Evolutionary conservation across 2,329 filamentous ascomycete genomes (phyloP), one percentile per base, ranked within the genome.

Genomic region (Neopestalotiopsis sp.): DNA sequence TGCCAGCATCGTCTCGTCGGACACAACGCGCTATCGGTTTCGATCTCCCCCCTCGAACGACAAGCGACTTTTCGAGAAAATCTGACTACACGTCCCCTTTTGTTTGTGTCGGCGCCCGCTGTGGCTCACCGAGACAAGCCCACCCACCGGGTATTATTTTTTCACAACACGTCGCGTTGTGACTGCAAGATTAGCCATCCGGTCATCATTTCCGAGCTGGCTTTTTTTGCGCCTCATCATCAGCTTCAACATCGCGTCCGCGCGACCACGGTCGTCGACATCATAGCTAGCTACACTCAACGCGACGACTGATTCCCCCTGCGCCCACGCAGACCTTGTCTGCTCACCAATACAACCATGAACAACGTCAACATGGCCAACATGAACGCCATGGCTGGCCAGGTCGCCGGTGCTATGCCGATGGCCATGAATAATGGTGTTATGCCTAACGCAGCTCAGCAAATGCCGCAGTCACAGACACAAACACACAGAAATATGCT

Each of bases 301-400:
- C 61, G 57, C 40, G 64, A 66, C 40, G 64, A 66, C 63, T 58
- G 57, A 65, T 67, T 57, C 45, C n/a, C 12, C 20, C 24, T 53
- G 57, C 24, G 64, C 38, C 40, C 28, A 42, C 62, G 78, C 81
- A 81, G 81, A 80, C 79, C 69, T 69, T 71, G 77, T 83, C 82
- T 83, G 81, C 76, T 80, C 74, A 71, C 70, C 72, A 73, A 66
- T 72, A 73, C 72, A 73, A 77, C 78, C 75, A 89, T 89, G 87
- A 91, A 88, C 84, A 91, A 88, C 83, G 83, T 87, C 75, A 85
- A 88, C 77, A 92, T 94, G 90, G 87, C 86, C 77, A 87, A 85
- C 77, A 93, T 94, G 89, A 89, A 86, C 78, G 85, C 87, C 79
- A 90, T 91, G 88, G 84, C 89, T 70, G 90, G 88, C 61, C 89